Percentiles rank a stretch among this genome's conserved stretches.
Evolutionary conservation across 805 yeast species (phyloP).

Genomic region (Suhomyces tanzawaensis): DNA sequence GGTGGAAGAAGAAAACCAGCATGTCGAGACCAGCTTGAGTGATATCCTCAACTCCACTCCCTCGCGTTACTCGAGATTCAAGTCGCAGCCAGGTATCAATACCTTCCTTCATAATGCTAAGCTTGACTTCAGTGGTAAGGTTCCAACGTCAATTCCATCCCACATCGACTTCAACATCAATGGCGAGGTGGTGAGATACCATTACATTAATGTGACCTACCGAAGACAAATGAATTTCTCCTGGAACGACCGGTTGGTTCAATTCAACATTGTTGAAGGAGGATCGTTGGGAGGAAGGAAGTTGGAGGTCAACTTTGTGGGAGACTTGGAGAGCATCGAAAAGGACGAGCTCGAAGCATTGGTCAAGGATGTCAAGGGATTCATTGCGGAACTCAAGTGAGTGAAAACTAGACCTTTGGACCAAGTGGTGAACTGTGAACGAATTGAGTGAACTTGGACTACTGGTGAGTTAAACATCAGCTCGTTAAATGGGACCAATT

Average conservation of each 20-base stretch:
- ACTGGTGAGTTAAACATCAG: too few relatives aligned
- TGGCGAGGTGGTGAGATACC: slow-evolving; percentile 41
- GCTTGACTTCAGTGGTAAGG: slow-evolving; percentile 41
- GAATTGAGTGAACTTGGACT: too few relatives aligned
- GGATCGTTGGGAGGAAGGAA: slow-evolving; percentile 56
- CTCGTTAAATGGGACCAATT: too few relatives aligned
- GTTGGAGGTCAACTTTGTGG: slow-evolving; percentile 48
- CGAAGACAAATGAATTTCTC: slow-evolving; percentile 45
- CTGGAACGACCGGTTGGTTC: slow-evolving; percentile 31
- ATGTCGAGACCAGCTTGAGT: slow-evolving; percentile 3
- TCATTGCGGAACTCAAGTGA: too few relatives aligned
- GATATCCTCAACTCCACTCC: slow-evolving; percentile 19
- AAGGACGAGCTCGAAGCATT: slow-evolving; percentile 23
- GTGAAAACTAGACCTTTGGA: too few relatives aligned
- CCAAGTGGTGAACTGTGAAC: too few relatives aligned
- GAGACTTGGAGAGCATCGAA: slow-evolving; percentile 25
- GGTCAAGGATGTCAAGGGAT: slow-evolving; percentile 17
- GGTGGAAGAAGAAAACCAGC: background rate
- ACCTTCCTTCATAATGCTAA: slow-evolving; percentile 36
- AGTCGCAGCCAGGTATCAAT: slow-evolving; percentile 41
- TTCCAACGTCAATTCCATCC: slow-evolving; percentile 36
- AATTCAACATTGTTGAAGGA: slow-evolving; percentile 51
- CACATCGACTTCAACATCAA: slow-evolving; percentile 35
- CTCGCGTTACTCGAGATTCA: slow-evolving; percentile 27
- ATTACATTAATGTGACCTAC: slow-evolving; percentile 42